Percentiles rank a stretch among this genome's conserved stretches.
phyloP scores from a whole-genome alignment of 768 basidiomycete species.

The Russula vinacea region DNA sequence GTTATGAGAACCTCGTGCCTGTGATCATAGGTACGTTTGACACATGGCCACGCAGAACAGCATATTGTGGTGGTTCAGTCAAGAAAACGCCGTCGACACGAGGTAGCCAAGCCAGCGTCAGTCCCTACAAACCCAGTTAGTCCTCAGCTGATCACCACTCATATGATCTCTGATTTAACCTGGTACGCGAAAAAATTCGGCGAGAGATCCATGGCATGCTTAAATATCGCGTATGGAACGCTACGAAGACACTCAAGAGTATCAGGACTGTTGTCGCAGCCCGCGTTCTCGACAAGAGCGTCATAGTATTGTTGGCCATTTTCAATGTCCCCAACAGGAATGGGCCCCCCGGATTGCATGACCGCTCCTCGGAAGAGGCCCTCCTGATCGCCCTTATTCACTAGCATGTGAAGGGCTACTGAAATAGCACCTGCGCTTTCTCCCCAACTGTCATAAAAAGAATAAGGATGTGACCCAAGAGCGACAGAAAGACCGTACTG shows the following conservation, averaged over 20 bases:
- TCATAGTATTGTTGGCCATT: conserved; percentile 30
- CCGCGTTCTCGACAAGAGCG: conserved; percentile 27
- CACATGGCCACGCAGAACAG: conserved; percentile 29
- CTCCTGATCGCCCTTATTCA: conserved; percentile 30
- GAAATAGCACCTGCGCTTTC: conserved; percentile 42
- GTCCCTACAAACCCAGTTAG: conserved; percentile 8
- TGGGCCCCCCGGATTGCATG: conserved; percentile 34
- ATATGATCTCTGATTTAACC: not conserved
- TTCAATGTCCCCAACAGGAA: conserved; percentile 28
- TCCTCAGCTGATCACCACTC: not conserved
- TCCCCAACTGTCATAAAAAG: conserved; percentile 32
- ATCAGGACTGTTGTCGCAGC: conserved; percentile 28
- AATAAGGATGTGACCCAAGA: not conserved
- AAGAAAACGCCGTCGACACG: conserved; percentile 32
- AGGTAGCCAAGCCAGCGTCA: conserved; percentile 28
- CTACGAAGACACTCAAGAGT: conserved; percentile 30
- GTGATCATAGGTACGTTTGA: conserved; percentile 30
- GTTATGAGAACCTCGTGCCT: conserved; percentile 3
- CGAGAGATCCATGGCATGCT: conserved; percentile 25
- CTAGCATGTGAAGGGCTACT: conserved; percentile 35
- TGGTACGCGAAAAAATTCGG: conserved; percentile 26
- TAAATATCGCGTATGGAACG: conserved; percentile 11
- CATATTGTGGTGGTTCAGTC: conserved; percentile 27
- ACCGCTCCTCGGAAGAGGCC: conserved; percentile 32
- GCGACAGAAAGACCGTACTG: too few relatives aligned